Evolutionary conservation across 495 filamentous ascomycete genomes (phyloP).

Genomic region (Terfezia boudieri): DNA sequence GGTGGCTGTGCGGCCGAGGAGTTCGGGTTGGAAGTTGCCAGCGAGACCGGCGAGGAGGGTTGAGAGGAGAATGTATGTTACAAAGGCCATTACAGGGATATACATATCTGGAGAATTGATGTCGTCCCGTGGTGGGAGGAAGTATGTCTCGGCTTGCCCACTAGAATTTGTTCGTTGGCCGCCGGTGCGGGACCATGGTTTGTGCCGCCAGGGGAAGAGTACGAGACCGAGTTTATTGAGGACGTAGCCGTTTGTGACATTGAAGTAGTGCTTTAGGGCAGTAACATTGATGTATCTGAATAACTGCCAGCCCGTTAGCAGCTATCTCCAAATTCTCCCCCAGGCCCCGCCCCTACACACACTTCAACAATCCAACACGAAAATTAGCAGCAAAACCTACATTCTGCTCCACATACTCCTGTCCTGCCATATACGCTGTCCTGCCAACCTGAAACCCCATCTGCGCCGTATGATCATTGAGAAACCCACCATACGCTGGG

Average conservation of each 20-base stretch:
- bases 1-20: conserved; percentile 70
- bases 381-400: conserved; percentile 25
- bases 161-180: conserved; percentile 31
- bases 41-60: conserved; percentile 73
- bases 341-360: not conserved
- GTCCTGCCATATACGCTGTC: conserved; percentile 65
- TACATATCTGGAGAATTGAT: conserved; percentile 98
- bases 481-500: conserved; percentile 67
- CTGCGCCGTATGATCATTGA: conserved; percentile 89
- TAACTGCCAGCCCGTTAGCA: conserved; percentile 1
- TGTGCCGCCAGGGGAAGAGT: conserved; percentile 91
- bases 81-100: conserved; percentile 82
- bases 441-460: conserved; percentile 89
- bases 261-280: conserved; percentile 91
- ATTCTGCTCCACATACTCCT: conserved; percentile 85
- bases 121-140: conserved; percentile 85
- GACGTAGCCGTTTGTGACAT: conserved; percentile 82
- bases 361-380: not conserved
- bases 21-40: conserved; percentile 83
- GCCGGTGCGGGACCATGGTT: conserved; percentile 63
- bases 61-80: conserved; percentile 89
- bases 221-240: conserved; percentile 68
- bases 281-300: conserved; percentile 51
- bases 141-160: conserved; percentile 56
- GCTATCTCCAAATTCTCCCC: not conserved